phyloP scores from a whole-genome alignment of 306 rosid species.

The Mimosa pudica region DNA sequence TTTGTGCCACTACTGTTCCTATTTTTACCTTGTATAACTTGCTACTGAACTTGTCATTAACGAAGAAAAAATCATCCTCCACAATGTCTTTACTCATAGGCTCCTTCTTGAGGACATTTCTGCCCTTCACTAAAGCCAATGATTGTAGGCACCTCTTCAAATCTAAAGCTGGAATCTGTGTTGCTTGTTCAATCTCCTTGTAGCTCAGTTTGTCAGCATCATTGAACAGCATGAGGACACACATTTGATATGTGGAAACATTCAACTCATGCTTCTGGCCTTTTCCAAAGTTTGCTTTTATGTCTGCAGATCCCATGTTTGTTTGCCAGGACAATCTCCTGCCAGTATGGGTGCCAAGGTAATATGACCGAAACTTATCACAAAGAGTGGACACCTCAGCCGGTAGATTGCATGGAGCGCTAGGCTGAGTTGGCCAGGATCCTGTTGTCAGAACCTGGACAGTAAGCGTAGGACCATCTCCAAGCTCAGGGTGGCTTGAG shows the following conservation, averaged over 20 bases:
- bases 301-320: conserved; percentile 90
- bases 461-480: conserved; percentile 80
- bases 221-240: conserved; percentile 89
- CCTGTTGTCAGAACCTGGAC: conserved; percentile 96
- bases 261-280: conserved; percentile 95
- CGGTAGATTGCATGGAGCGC: conserved; percentile 83
- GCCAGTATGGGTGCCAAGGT: conserved; percentile 93
- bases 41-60: conserved; percentile 84
- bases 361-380: conserved; percentile 80
- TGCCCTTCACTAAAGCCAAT: conserved; percentile 89
- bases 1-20: conserved; percentile 93
- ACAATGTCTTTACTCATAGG: conserved; percentile 89
- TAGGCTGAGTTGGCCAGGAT: conserved; percentile 96
- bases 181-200: conserved; percentile 92
- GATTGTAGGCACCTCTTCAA: conserved; percentile 93
- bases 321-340: conserved; percentile 96
- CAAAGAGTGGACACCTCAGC: conserved; percentile 83
- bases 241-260: conserved; percentile 92
- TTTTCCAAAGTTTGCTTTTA: conserved; percentile 87
- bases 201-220: conserved; percentile 73
- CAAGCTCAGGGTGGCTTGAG: conserved; percentile 64
- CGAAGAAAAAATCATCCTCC: conserved; percentile 78
- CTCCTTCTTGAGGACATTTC: conserved; percentile 87
- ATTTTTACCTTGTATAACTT: conserved; percentile 90
- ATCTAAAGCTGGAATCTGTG: conserved; percentile 78